Base-by-base conservation (phyloP, 2,329 filamentous ascomycete species). In the Aspergillus sp. region DNA sequence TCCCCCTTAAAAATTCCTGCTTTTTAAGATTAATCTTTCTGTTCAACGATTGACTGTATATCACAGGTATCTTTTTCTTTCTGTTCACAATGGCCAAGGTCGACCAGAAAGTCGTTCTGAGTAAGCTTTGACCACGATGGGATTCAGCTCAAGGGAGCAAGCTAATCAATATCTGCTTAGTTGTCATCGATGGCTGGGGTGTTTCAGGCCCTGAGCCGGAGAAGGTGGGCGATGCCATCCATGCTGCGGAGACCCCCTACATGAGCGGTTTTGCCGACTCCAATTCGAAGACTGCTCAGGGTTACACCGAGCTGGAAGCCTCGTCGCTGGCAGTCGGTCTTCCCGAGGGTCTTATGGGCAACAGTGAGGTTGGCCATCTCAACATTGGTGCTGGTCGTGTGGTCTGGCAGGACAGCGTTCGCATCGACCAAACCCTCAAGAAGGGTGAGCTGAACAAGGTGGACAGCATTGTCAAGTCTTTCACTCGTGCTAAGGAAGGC, bases 171-270 rank as follows among this genome's bases (percentile, higher is more conserved):
- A 65, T 48, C 32, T 8, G 42, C 50, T 62, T 63, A 90, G 86
- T 98, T 80, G 93, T 97, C 73, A 98, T 98, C 77, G 93, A 98
- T 75, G 93, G 93, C 64, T 98, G 93, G 93, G 93, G 93, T 65
- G 82, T 97, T 61, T 81, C 90, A 60, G 82, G 82, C 52, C 84
- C 85, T 55, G 74, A 83, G 46, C 94, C 90, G 45, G 87, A 86
- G 60, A 86, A 88, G 62, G 70, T 95, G 70, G 91, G 93, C 70
- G 91, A 98, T 75, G 93, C 93, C 64, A 97, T 98, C 68, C 84
- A 90, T 58, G 88, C 88, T 52, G 93, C 91, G 57, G 79, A 95
- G 54, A 97, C 93, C 45, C 93, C 93, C 37, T 82, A 86, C 67
- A 98, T 98, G 93, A 91, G 96, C 70, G 82, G 81, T 48, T 90